Evolutionary conservation across 2,329 filamentous ascomycete genomes (phyloP).

Genomic region (Blastomyces silverae): DNA sequence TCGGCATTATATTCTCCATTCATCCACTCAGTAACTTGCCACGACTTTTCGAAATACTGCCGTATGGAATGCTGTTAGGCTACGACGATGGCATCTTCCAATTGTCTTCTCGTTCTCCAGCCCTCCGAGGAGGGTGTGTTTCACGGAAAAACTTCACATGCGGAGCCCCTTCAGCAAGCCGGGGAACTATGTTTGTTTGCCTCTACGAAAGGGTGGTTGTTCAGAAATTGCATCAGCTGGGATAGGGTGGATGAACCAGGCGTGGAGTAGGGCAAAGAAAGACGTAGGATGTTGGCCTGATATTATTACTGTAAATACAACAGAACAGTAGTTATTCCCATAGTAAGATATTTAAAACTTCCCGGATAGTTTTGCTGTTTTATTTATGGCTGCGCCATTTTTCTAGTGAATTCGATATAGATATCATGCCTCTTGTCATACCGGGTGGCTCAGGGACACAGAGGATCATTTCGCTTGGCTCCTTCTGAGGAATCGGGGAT

Average conservation of each 20-base stretch:
- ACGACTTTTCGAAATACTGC: background rate
- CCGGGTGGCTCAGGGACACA: background rate
- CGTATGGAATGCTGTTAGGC: background rate
- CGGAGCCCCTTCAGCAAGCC: background rate
- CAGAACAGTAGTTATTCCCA: background rate
- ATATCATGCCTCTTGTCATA: background rate
- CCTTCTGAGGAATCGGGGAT: background rate
- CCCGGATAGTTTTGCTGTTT: background rate
- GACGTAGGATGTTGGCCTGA: background rate
- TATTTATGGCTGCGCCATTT: background rate
- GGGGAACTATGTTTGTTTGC: background rate
- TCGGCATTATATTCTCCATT: background rate
- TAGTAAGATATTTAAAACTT: background rate
- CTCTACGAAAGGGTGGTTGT: background rate
- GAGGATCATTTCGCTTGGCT: background rate
- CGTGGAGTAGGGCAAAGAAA: background rate
- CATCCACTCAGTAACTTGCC: background rate
- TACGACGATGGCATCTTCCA: background rate
- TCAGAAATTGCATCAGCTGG: slow-evolving; percentile 1
- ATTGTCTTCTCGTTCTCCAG: background rate
- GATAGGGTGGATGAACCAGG: background rate
- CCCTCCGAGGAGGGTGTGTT: background rate
- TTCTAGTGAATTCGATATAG: background rate
- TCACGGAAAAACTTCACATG: background rate
- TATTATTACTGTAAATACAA: background rate